Conservation (phyloP, 2,329 filamentous ascomycete genomes). For the Tolypocladium amazonense region DNA sequence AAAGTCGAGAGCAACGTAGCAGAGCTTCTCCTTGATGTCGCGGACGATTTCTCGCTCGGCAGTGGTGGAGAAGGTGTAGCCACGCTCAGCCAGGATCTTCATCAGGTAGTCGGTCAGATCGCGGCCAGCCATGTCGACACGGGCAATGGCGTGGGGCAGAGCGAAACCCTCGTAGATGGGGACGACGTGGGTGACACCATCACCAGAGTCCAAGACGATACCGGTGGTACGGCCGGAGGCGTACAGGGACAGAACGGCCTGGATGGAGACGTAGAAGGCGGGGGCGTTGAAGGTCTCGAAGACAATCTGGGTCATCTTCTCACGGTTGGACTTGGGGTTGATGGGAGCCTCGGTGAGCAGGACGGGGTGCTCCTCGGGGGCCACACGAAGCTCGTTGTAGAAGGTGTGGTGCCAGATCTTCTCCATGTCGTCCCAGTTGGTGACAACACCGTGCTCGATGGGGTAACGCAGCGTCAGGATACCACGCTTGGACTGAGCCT, state of each 20-base stretch:
- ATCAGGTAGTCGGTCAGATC: slow-evolving; percentile 99
- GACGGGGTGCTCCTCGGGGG: slow-evolving; percentile 99
- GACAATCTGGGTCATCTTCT: slow-evolving; percentile 99
- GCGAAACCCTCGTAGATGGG: slow-evolving; percentile 99
- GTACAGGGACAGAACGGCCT: slow-evolving; percentile 98
- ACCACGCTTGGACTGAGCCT: slow-evolving; percentile 99
- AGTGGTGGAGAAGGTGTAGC: slow-evolving; percentile 99
- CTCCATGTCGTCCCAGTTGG: slow-evolving; percentile 99
- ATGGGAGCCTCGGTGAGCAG: slow-evolving; percentile 98
- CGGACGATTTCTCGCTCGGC: slow-evolving; percentile 99
- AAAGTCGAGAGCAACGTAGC: slow-evolving; percentile 99
- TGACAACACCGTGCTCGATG: slow-evolving; percentile 99
- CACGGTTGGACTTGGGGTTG: slow-evolving; percentile 99
- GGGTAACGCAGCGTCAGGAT: slow-evolving; percentile 99
- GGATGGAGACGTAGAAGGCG: slow-evolving; percentile 99
- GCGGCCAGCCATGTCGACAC: slow-evolving; percentile 99
- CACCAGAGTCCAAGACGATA: slow-evolving; percentile 99
- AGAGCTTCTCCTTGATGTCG: slow-evolving; percentile 99
- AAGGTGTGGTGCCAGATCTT: slow-evolving; percentile 99
- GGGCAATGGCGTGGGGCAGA: slow-evolving; percentile 98
- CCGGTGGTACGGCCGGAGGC: slow-evolving; percentile 99
- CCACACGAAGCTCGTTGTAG: slow-evolving; percentile 99
- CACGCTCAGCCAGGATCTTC: slow-evolving; percentile 99
- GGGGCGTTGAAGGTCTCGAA: slow-evolving; percentile 99
- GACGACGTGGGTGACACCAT: slow-evolving; percentile 99